These are phyloP conservation scores for Allomyces javanicus DNA, from an alignment of 192 early-diverging fungal genomes.

Conservation along the genomic window DNA sequence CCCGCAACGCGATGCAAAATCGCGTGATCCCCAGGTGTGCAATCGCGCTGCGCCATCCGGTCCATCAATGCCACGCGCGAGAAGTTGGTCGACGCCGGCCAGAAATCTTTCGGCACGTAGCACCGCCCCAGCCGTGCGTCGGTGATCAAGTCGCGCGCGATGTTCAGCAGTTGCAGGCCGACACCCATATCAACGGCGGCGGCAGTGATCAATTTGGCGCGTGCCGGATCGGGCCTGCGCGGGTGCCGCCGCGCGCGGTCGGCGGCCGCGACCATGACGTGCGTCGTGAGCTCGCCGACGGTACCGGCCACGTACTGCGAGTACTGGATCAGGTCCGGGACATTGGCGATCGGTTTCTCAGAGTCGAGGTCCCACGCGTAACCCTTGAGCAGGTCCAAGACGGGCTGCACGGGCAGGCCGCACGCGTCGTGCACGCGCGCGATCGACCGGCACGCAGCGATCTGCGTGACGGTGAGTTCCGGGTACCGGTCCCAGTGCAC, in stretches of 20 bases:
- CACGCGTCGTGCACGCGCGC: background rate
- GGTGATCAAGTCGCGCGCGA: conserved; percentile 12
- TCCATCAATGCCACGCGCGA: conserved; percentile 2
- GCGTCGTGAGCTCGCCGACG: conserved; percentile 12
- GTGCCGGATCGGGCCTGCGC: no score
- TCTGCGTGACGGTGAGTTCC: background rate
- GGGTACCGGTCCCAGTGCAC: background rate
- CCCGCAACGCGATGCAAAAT: background rate
- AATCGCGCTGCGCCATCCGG: background rate
- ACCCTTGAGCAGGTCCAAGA: background rate
- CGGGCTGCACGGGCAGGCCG: background rate
- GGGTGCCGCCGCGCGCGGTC: background rate
- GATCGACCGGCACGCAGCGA: background rate
- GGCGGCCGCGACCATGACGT: conserved; percentile 6
- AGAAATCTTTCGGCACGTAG: conserved; percentile 8
- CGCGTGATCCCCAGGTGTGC: background rate
- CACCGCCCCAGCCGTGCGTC: conserved; percentile 4
- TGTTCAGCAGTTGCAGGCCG: conserved; percentile 17
- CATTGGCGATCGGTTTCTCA: conserved; percentile 1
- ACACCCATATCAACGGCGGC: conserved; percentile 9
- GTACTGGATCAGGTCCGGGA: conserved; percentile 10
- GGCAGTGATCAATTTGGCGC: background rate
- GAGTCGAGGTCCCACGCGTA: conserved; percentile 3
- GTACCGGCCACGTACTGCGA: conserved; percentile 10
- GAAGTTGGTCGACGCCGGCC: background rate